These are phyloP conservation scores for Trichomonascus vanleenenianus DNA, from an alignment of 805 yeast species.

Conservation along the genomic window DNA sequence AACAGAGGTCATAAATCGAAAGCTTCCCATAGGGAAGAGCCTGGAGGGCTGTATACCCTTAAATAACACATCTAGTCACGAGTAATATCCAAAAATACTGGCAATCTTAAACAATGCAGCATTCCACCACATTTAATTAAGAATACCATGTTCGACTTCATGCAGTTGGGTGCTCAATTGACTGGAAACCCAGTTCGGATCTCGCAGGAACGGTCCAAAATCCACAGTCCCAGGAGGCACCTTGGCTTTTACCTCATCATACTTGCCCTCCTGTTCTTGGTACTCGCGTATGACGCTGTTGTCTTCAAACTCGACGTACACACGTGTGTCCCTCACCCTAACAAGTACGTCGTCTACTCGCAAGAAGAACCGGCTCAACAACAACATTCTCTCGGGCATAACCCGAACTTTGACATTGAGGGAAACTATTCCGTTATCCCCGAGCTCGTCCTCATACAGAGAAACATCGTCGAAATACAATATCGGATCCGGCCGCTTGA, in stretches of 20 bases:
- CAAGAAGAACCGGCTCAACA: conserved; percentile 70
- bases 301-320: conserved; percentile 68
- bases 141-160: background rate
- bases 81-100: background rate
- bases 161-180: conserved; percentile 22
- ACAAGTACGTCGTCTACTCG: conserved; percentile 87
- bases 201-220: conserved; percentile 65
- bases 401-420: conserved; percentile 76
- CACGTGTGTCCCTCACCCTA: conserved; percentile 75
- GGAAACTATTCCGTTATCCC: conserved; percentile 88
- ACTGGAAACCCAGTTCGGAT: conserved; percentile 76
- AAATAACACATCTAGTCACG: no score
- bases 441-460: conserved; percentile 89
- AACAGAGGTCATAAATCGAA: no score
- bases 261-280: conserved; percentile 57
- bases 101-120: background rate
- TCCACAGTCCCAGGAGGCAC: conserved; percentile 51
- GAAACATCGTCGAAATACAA: conserved; percentile 83
- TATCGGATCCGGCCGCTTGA: conserved; percentile 74
- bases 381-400: conserved; percentile 70
- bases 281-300: conserved; percentile 66
- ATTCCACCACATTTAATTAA: background rate
- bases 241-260: conserved; percentile 34
- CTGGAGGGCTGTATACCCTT: no score
- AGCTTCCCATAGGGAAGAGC: no score